Conservation (phyloP, 768 basidiomycete genomes). For the Lanmaoa rubissima region DNA sequence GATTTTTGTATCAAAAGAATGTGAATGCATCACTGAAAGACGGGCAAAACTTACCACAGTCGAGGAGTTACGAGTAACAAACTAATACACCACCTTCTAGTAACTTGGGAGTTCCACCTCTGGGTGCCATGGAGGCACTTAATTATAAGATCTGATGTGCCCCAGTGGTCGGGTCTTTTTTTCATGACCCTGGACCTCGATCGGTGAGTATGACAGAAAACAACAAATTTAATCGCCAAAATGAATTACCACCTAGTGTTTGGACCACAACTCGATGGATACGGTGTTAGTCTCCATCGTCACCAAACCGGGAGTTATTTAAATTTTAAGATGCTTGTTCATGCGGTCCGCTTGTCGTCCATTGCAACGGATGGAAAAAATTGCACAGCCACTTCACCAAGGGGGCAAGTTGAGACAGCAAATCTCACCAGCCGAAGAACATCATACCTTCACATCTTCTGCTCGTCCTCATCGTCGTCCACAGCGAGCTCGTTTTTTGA, state of each 20-base stretch:
- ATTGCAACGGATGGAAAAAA: background rate
- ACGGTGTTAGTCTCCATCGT: background rate
- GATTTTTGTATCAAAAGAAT: no score
- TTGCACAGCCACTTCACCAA: constrained; percentile 18
- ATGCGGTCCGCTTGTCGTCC: background rate
- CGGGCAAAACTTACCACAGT: no score
- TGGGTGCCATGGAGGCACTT: no score
- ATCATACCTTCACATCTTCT: background rate
- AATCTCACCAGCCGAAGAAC: background rate
- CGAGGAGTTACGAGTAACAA: no score
- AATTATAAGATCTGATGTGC: no score
- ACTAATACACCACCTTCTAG: no score
- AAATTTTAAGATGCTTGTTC: no score
- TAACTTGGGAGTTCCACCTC: background rate
- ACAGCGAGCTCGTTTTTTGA: constrained; percentile 14
- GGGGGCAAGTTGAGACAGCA: background rate
- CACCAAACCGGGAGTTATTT: no score
- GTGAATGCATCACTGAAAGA: no score
- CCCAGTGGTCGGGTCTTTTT: background rate
- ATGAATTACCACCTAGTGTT: no score
- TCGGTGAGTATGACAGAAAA: no score
- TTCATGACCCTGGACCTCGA: background rate
- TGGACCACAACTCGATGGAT: background rate
- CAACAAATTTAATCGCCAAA: no score
- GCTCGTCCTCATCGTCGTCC: constrained; percentile 5